Conservation (phyloP, 306 rosid species). For the Cicer yamashitae region DNA sequence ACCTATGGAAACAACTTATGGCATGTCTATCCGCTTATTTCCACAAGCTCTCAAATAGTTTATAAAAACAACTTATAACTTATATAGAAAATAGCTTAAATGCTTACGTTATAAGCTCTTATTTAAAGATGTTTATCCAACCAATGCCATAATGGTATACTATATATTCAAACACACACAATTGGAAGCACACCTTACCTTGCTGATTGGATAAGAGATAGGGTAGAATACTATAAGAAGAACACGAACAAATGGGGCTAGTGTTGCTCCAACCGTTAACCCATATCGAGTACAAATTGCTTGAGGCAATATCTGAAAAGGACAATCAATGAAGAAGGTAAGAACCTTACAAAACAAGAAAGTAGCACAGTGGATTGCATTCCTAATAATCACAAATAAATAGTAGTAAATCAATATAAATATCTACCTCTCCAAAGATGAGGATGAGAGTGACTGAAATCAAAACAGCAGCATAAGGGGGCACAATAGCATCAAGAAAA, state of each 20-base stretch:
- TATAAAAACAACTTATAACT: too few relatives aligned
- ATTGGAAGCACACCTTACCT: conserved; percentile 58
- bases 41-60: too few relatives aligned
- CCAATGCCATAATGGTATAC: background rate
- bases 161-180: conserved; percentile 6
- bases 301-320: conserved; percentile 85
- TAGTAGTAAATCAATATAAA: background rate
- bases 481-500: conserved; percentile 85
- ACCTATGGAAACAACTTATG: background rate
- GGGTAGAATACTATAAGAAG: conserved; percentile 84
- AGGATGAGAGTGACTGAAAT: conserved; percentile 91
- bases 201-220: conserved; percentile 88
- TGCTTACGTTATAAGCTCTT: too few relatives aligned
- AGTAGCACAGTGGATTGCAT: conserved; percentile 1
- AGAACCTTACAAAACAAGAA: conserved; percentile 34
- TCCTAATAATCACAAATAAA: background rate
- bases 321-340: conserved; percentile 28
- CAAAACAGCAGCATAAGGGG: conserved; percentile 84
- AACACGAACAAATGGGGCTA: conserved; percentile 92
- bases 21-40: background rate
- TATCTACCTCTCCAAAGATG: conserved; percentile 80
- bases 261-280: conserved; percentile 77
- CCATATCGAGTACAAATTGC: conserved; percentile 94
- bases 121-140: too few relatives aligned
- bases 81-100: too few relatives aligned